Conservation (phyloP, 495 filamentous ascomycete genomes). For the Penicillium silybi region DNA sequence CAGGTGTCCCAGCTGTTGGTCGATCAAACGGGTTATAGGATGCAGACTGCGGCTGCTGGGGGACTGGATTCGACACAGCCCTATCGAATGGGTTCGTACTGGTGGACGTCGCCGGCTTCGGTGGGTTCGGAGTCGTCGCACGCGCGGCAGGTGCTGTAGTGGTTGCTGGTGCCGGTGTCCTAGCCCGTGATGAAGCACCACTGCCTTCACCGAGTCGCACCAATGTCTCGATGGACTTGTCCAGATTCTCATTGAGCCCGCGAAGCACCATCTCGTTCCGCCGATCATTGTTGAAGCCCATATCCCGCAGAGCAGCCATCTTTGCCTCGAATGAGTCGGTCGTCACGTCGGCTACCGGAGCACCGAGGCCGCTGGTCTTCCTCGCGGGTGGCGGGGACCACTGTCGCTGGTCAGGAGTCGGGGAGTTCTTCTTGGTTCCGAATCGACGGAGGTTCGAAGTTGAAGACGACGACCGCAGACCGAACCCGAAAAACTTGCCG, state of each 20-base stretch:
- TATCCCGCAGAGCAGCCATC: constrained; percentile 72
- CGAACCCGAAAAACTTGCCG: constrained; percentile 69
- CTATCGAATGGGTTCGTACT: constrained; percentile 48
- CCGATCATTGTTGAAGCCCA: constrained; percentile 87
- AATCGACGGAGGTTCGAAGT: constrained; percentile 51
- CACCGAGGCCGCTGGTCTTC: constrained; percentile 64
- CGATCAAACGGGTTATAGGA: constrained; percentile 68
- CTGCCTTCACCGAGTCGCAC: constrained; percentile 70
- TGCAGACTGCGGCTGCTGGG: constrained; percentile 20
- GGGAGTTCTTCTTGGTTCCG: constrained; percentile 28
- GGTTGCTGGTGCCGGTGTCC: constrained; percentile 31
- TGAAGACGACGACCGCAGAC: constrained; percentile 66
- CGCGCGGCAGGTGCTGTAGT: constrained; percentile 18
- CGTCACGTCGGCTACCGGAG: constrained; percentile 55
- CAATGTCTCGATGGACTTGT: constrained; percentile 78
- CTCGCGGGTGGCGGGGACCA: constrained; percentile 42
- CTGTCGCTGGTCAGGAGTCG: constrained; percentile 19
- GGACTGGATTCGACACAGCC: constrained; percentile 33
- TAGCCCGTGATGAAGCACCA: constrained; percentile 36
- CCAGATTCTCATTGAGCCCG: constrained; percentile 75
- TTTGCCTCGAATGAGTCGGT: constrained; percentile 63
- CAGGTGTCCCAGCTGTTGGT: constrained; percentile 25
- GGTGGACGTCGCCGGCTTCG: constrained; percentile 24
- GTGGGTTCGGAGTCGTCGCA: background rate
- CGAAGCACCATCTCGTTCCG: constrained; percentile 76